phyloP scores from a whole-genome alignment of 2,329 filamentous ascomycete genomes.

The Trichoderma sp. region DNA sequence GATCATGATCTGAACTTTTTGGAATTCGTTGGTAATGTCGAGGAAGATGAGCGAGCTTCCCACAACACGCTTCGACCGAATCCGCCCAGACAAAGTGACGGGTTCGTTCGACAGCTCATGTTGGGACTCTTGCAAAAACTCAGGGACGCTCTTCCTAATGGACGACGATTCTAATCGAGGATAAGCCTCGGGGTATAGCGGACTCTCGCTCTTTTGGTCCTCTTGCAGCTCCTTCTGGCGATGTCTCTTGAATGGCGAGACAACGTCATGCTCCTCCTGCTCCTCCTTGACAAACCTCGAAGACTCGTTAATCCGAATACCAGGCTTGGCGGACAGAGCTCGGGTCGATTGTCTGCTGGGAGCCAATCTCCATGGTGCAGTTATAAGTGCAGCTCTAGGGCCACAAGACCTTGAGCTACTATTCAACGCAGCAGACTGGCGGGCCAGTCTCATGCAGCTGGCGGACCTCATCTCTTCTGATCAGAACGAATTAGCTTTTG shows the following conservation, averaged over 20 bases:
- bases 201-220: slow-evolving; percentile 35
- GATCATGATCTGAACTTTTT: slow-evolving; percentile 72
- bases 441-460: slow-evolving; percentile 37
- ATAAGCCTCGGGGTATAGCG: slow-evolving; percentile 36
- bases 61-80: slow-evolving; percentile 66
- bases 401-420: neutral
- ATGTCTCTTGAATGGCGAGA: slow-evolving; percentile 39
- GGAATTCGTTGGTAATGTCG: slow-evolving; percentile 71
- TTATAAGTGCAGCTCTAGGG: neutral
- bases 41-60: slow-evolving; percentile 82
- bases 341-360: slow-evolving; percentile 11
- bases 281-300: slow-evolving; percentile 23
- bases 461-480: slow-evolving; percentile 38
- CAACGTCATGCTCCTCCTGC: slow-evolving; percentile 25
- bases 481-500: slow-evolving; percentile 36
- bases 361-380: slow-evolving; percentile 4
- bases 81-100: slow-evolving; percentile 56
- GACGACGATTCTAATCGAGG: slow-evolving; percentile 33
- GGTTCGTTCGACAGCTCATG: slow-evolving; percentile 28
- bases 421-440: slow-evolving; percentile 26
- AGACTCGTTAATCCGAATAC: slow-evolving; percentile 6
- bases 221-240: slow-evolving; percentile 33
- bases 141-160: slow-evolving; percentile 32
- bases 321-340: slow-evolving; percentile 25
- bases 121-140: slow-evolving; percentile 34